Evolutionary conservation across 192 early-diverging fungal genomes (phyloP).

Genomic region (Gigaspora rosea): DNA sequence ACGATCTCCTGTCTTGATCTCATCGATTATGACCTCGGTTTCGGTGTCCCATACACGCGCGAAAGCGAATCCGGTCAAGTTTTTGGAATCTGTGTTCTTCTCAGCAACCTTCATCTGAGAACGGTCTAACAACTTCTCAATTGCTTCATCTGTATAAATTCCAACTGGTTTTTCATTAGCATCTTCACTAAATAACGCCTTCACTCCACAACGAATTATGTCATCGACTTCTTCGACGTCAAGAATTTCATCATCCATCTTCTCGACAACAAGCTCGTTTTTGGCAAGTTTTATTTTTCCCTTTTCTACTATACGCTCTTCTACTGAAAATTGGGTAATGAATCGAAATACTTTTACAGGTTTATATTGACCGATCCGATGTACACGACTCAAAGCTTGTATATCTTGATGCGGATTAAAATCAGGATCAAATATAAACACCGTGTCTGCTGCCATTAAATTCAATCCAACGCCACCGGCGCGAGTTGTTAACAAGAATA

Average conservation of each 20-base stretch:
- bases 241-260: constrained; percentile 62
- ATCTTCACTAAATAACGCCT: constrained; percentile 68
- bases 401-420: constrained; percentile 74
- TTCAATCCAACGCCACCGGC: constrained; percentile 80
- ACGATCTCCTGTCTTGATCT: constrained; percentile 38
- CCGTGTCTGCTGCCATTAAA: constrained; percentile 70
- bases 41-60: constrained; percentile 67
- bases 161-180: constrained; percentile 46
- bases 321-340: constrained; percentile 62
- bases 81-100: constrained; percentile 40
- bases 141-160: constrained; percentile 57
- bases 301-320: constrained; percentile 74
- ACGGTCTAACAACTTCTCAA: constrained; percentile 65
- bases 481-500: constrained; percentile 72
- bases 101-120: constrained; percentile 47
- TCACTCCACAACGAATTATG: constrained; percentile 70
- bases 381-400: constrained; percentile 73
- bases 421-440: constrained; percentile 76
- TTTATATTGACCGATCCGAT: constrained; percentile 70
- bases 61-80: constrained; percentile 56
- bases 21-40: constrained; percentile 44
- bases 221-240: constrained; percentile 58
- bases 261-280: constrained; percentile 75
- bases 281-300: constrained; percentile 75
- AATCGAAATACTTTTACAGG: constrained; percentile 56